A percentile compares a stretch with the other conserved stretches of the same genome.
These are phyloP conservation scores for Babesia caballi DNA, from an alignment of 169 alveolate species.

Conservation along the genomic window DNA sequence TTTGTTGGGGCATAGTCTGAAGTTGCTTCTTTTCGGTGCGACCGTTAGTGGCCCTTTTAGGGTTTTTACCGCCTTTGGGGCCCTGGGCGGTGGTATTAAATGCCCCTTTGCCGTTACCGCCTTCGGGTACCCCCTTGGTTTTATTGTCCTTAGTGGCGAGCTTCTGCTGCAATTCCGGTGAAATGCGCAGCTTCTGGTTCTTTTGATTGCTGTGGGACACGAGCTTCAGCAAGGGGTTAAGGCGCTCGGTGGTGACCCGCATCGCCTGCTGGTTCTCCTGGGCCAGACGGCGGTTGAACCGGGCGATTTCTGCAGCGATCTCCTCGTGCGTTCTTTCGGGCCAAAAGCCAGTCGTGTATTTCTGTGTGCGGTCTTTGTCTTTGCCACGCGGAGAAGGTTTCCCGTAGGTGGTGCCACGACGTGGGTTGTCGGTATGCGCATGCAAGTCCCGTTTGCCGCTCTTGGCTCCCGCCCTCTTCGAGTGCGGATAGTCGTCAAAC, in stretches of 20 bases:
- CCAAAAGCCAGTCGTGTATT: background rate
- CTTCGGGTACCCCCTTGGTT: background rate
- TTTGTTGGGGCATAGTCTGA: background rate
- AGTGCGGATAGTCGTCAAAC: no score
- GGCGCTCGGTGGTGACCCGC: slow-evolving; percentile 26
- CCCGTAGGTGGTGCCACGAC: background rate
- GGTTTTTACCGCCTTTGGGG: background rate
- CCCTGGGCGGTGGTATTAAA: background rate
- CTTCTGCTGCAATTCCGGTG: background rate
- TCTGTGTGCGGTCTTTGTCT: background rate
- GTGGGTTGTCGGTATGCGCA: background rate
- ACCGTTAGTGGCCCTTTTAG: background rate
- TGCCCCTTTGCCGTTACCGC: background rate
- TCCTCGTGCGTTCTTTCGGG: background rate
- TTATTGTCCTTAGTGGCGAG: background rate
- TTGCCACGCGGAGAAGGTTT: background rate
- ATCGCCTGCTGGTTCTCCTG: slow-evolving; percentile 19
- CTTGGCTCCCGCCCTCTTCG: background rate
- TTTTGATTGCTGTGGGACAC: slow-evolving; percentile 42
- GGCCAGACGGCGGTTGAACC: slow-evolving; percentile 20
- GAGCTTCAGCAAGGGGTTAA: slow-evolving; percentile 23
- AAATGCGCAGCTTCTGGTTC: slow-evolving; percentile 21
- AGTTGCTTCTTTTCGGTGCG: no score
- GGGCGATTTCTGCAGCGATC: background rate
- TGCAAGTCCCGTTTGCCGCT: background rate